phyloP scores from a whole-genome alignment of 495 filamentous ascomycete genomes.

The Tuber magnatum region DNA sequence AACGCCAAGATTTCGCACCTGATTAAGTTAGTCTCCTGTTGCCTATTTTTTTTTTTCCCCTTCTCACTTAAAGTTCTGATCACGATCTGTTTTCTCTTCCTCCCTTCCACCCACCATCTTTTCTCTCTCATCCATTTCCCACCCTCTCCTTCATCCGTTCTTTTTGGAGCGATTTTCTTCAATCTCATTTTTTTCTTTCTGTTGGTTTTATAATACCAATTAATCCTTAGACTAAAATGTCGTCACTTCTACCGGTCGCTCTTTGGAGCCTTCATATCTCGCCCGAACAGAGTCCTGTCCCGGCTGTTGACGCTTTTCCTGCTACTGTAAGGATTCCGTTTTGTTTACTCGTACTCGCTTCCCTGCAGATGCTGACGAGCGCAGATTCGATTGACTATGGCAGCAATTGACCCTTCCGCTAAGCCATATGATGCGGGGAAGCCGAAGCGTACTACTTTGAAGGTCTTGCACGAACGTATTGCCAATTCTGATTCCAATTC shows the following conservation, averaged over 20 bases:
- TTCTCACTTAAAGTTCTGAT: conserved; percentile 17
- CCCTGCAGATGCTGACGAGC: conserved; percentile 6
- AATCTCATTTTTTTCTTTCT: conserved; percentile 5
- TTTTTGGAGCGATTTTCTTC: not conserved
- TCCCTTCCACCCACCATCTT: conserved; percentile 17
- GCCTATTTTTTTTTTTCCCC: conserved; percentile 1
- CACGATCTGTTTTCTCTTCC: conserved; percentile 16
- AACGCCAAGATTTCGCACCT: conserved; percentile 29
- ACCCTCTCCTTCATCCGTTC: conserved; percentile 2
- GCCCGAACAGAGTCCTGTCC: conserved; percentile 65
- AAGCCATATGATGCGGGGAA: conserved; percentile 58
- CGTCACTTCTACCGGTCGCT: conserved; percentile 55
- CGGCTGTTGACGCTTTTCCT: conserved; percentile 64
- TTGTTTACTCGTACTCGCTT: conserved; percentile 6
- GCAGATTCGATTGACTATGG: conserved; percentile 96
- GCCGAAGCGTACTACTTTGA: conserved; percentile 73
- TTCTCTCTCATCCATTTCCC: conserved; percentile 7
- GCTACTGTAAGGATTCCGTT: conserved; percentile 62
- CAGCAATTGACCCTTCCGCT: conserved; percentile 85
- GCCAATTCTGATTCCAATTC: conserved; percentile 48
- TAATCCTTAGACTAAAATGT: conserved; percentile 16
- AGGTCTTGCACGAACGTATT: conserved; percentile 63
- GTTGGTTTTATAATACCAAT: not conserved
- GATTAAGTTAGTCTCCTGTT: not conserved
- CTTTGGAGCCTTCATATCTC: conserved; percentile 87